Evolutionary conservation across 768 basidiomycete genomes (phyloP).

Genomic region (Nidula microcarpa): DNA sequence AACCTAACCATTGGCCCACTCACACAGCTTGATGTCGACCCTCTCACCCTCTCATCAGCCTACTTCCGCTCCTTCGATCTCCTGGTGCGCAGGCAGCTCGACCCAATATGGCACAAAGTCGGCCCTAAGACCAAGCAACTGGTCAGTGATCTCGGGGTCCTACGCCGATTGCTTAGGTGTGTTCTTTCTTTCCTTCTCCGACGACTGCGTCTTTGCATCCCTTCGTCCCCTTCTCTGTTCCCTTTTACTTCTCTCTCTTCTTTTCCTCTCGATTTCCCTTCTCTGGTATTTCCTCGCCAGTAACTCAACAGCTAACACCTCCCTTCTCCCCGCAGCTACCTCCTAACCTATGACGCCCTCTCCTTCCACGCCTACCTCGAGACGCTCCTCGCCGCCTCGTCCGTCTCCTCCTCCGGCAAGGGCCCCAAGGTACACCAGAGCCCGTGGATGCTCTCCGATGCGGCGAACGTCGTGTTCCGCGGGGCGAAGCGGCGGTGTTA

Average conservation of each 20-base stretch:
- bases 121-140: constrained; percentile 90
- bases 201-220: no score
- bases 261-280: background rate
- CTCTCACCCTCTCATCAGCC: constrained; percentile 87
- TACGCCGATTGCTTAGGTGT: constrained; percentile 79
- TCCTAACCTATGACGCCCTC: constrained; percentile 87
- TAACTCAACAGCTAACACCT: background rate
- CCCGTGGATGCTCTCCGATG: constrained; percentile 91
- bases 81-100: constrained; percentile 84
- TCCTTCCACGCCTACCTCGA: constrained; percentile 92
- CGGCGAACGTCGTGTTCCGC: constrained; percentile 83
- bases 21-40: constrained; percentile 87
- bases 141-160: constrained; percentile 80
- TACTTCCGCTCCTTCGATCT: constrained; percentile 93
- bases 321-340: constrained; percentile 47
- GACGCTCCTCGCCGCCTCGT: constrained; percentile 67
- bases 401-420: constrained; percentile 38
- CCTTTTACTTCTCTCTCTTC: no score
- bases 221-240: no score
- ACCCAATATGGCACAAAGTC: constrained; percentile 96
- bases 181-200: constrained; percentile 15
- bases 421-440: constrained; percentile 63
- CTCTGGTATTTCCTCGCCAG: background rate
- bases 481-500: constrained; percentile 83
- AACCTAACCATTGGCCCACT: background rate